Evolutionary conservation across 179 eudicot species (phyloP).

Genomic region (Heliamphora pulchella): DNA sequence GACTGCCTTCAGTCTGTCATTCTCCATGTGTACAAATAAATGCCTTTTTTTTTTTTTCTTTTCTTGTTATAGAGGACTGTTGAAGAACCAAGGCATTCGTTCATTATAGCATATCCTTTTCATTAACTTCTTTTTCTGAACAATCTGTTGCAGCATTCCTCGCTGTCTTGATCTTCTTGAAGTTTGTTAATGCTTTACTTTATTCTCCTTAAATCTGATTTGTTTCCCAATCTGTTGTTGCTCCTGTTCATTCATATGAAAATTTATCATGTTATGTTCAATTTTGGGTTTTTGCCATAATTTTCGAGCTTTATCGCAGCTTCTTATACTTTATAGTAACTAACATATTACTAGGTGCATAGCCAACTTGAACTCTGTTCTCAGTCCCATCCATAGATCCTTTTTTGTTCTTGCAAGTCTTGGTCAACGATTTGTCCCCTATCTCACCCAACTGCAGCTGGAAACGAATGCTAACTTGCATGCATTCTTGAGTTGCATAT

Average conservation of each 20-base stretch:
- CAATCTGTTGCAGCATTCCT: neutral
- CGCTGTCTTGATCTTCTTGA: neutral
- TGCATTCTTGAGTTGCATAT: neutral
- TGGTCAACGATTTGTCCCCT: slow-evolving; percentile 5
- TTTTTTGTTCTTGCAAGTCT: neutral
- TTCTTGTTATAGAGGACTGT: too few relatives aligned
- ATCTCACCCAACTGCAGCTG: neutral
- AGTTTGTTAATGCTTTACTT: neutral
- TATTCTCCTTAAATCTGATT: neutral
- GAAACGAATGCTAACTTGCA: neutral
- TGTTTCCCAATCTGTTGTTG: neutral
- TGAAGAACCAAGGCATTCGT: neutral
- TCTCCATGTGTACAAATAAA: neutral
- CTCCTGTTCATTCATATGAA: neutral
- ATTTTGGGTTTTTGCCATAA: neutral
- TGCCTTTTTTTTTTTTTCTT: neutral
- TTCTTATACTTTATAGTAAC: neutral
- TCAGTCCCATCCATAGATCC: neutral
- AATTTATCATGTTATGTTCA: neutral
- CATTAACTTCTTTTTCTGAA: neutral
- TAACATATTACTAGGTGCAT: neutral
- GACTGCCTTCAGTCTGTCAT: neutral
- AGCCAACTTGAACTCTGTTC: neutral
- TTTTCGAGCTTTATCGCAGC: neutral
- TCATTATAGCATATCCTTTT: neutral